phyloP scores from a whole-genome alignment of 352 stramenopile species.

The Aphanomyces cochlioides region DNA sequence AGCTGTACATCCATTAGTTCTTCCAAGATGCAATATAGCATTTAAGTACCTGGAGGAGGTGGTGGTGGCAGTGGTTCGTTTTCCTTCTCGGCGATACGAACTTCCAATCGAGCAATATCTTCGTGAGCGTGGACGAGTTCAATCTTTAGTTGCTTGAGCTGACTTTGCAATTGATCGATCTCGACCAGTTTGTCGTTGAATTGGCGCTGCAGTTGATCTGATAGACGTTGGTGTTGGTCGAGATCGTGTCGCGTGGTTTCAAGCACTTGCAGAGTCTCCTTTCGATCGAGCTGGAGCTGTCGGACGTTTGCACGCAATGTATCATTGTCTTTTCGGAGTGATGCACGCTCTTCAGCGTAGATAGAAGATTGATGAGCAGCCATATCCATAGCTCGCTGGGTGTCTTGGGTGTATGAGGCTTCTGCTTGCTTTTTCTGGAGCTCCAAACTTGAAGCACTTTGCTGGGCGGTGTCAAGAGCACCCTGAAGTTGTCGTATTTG shows the following conservation, averaged over 20 bases:
- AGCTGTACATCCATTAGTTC: background rate
- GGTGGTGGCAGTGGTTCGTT: too few species aligned
- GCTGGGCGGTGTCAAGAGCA: conserved; percentile 54
- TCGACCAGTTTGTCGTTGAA: conserved; percentile 1
- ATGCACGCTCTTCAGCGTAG: background rate
- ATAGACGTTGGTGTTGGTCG: background rate
- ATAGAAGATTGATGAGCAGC: background rate
- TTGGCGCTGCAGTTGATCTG: background rate
- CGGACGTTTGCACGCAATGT: background rate
- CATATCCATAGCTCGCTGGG: conserved; percentile 3
- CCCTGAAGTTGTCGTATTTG: conserved; percentile 63
- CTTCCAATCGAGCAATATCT: background rate
- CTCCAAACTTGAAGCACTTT: conserved; percentile 50
- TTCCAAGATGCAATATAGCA: background rate
- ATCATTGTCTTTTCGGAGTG: conserved; percentile 16
- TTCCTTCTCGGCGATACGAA: background rate
- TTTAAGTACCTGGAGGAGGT: background rate
- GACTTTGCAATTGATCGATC: background rate
- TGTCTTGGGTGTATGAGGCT: background rate
- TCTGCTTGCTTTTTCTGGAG: conserved; percentile 44
- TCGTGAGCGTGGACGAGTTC: conserved; percentile 12
- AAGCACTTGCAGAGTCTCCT: background rate
- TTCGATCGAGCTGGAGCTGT: background rate
- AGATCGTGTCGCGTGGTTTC: background rate
- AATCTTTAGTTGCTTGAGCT: conserved; percentile 25